Base-by-base conservation (phyloP, 805 yeast species). In the Maudiozyma saulgeensis region DNA sequence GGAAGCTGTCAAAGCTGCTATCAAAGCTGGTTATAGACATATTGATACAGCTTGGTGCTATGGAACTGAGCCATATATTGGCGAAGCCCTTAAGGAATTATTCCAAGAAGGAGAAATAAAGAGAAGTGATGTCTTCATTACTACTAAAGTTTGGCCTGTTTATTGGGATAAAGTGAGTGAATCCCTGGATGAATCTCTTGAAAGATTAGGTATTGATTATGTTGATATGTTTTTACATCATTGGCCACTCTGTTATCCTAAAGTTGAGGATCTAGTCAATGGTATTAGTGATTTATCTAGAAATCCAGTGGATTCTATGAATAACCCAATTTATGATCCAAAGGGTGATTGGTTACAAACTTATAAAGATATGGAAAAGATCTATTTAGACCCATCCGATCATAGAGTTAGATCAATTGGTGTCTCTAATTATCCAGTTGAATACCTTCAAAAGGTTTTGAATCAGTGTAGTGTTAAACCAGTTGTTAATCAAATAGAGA, bases 171-270 rank as follows among this genome's bases (percentile, higher is more conserved):
- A 65, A 18, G 81, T 78, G 6, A 79, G 68, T 46, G 68, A 62
- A 37, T 82, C 84, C 1, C 66, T 87, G 43, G 73, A 78, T 23
- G 69, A 67, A 40, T 82, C 90, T 2, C 71, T 87, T 57, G 57
- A 71, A 52, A 77, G 77, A 52, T 70, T 87, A 52, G 80, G 80
- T 0, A 59, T 85, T 47, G 95, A 84, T 44, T 87, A 87, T 60
- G 82, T 85, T 44, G 96, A 87, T 61, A 69, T 87, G 54, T 77
- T 79, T 58, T 74, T 88, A 55, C 78, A 86, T 59, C 96, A 87
- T 67, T 85, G 90, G 89, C 93, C 91, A 6, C 70, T 76, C 41
- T 72, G 80, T 34, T 66, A 71, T 50, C 72, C 62, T 42, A 56
- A 53, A 49, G 46, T 50, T 15, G 48, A 55, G 16, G 63, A 62